phyloP scores from a whole-genome alignment of 1,139 yeast genomes.

The Saccharomycopsis hybrid region DNA sequence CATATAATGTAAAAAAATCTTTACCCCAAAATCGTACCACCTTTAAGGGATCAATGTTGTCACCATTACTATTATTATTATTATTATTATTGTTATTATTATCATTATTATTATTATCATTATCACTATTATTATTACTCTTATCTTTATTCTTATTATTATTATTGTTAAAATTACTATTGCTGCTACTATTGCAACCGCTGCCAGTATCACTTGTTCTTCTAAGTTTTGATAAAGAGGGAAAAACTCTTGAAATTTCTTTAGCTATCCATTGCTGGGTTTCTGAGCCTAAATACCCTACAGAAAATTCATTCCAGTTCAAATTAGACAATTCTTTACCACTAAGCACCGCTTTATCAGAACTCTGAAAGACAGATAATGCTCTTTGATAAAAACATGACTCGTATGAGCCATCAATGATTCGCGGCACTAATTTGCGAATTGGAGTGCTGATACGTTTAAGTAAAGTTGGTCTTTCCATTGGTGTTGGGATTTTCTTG shows the following conservation, averaged over 20 bases:
- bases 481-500: slow-evolving; percentile 2
- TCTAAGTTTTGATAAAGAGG: slow-evolving; percentile 19
- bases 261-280: slow-evolving; percentile 48
- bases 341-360: slow-evolving; percentile 41
- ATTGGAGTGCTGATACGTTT: not conserved
- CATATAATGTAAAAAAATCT: slow-evolving; percentile 48
- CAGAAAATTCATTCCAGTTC: slow-evolving; percentile 41
- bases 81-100: too few relatives aligned
- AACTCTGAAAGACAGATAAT: slow-evolving; percentile 31
- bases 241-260: slow-evolving; percentile 30
- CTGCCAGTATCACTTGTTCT: slow-evolving; percentile 26
- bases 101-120: slow-evolving; percentile 16
- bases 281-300: slow-evolving; percentile 59
- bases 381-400: slow-evolving; percentile 50
- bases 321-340: slow-evolving; percentile 41
- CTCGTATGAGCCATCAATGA: slow-evolving; percentile 38
- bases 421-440: slow-evolving; percentile 31
- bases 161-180: too few relatives aligned
- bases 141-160: slow-evolving; percentile 27
- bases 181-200: too few relatives aligned
- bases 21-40: slow-evolving; percentile 58
- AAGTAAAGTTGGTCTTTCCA: not conserved
- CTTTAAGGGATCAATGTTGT: slow-evolving; percentile 28
- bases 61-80: slow-evolving; percentile 27
- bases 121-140: slow-evolving; percentile 6